Evolutionary conservation across 805 yeast species (phyloP).

Genomic region (Hanseniaspora osmophila): DNA sequence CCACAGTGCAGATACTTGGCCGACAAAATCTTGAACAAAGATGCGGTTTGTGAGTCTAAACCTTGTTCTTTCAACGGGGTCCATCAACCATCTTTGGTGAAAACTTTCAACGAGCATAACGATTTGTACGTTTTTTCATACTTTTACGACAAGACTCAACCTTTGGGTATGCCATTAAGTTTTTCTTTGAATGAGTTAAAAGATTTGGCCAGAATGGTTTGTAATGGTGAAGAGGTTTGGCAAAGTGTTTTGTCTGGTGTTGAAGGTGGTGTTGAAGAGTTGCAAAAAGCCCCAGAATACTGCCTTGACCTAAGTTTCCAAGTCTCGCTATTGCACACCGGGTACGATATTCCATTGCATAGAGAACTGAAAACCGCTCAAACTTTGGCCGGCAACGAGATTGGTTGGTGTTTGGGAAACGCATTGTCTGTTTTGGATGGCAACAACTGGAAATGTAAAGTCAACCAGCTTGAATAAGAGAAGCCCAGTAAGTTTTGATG

Average conservation of each 20-base stretch:
- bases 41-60: slow-evolving; percentile 50
- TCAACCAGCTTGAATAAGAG: slow-evolving; percentile 6
- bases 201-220: slow-evolving; percentile 71
- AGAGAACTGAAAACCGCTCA: slow-evolving; percentile 89
- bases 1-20: slow-evolving; percentile 80
- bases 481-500: background rate
- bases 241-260: slow-evolving; percentile 48
- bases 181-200: slow-evolving; percentile 76
- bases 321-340: slow-evolving; percentile 82
- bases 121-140: slow-evolving; percentile 87
- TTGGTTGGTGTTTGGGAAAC: slow-evolving; percentile 99
- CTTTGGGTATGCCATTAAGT: slow-evolving; percentile 85
- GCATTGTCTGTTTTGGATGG: slow-evolving; percentile 76
- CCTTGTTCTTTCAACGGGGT: slow-evolving; percentile 97
- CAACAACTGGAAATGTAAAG: slow-evolving; percentile 55
- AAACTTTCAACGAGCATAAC: slow-evolving; percentile 53
- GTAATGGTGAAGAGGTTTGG: slow-evolving; percentile 74
- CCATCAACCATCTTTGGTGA: slow-evolving; percentile 83
- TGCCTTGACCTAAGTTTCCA: slow-evolving; percentile 86
- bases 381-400: slow-evolving; percentile 74
- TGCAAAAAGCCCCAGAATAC: slow-evolving; percentile 79
- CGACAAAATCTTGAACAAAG: slow-evolving; percentile 73
- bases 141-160: slow-evolving; percentile 88
- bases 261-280: slow-evolving; percentile 49
- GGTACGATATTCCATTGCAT: slow-evolving; percentile 82